Percentiles rank a stretch among this genome's conserved stretches.
These are phyloP conservation scores for Dendrobium chrysotoxum DNA, from an alignment of 106 monocot genomes.

Conservation along the genomic window DNA sequence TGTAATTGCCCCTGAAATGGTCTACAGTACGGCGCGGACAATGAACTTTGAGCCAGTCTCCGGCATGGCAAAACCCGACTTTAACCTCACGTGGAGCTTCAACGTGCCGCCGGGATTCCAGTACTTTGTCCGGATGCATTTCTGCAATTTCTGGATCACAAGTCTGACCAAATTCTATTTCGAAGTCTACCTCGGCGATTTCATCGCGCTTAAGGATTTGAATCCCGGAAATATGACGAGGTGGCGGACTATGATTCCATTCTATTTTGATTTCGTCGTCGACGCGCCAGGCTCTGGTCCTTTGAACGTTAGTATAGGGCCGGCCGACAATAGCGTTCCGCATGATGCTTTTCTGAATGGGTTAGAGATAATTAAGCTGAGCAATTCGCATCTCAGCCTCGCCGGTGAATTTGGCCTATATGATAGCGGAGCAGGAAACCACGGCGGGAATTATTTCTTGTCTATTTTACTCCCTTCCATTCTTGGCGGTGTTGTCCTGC, in stretches of 20 bases:
- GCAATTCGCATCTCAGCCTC: constrained; percentile 10
- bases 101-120: constrained; percentile 8
- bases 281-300: background rate
- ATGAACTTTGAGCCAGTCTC: background rate
- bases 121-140: constrained; percentile 52
- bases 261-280: constrained; percentile 28
- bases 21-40: constrained; percentile 45
- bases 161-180: constrained; percentile 11
- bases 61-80: constrained; percentile 2
- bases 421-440: too few species aligned
- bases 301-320: constrained; percentile 40
- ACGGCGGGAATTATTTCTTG: background rate
- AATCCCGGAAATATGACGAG: background rate
- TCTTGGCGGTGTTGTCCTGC: constrained; percentile 12
- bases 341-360: constrained; percentile 41
- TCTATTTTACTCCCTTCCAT: constrained; percentile 12
- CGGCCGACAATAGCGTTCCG: constrained; percentile 6
- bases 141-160: constrained; percentile 39
- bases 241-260: constrained; percentile 12
- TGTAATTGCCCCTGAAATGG: constrained; percentile 27
- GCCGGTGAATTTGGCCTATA: constrained; percentile 3
- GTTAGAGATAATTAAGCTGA: constrained; percentile 52
- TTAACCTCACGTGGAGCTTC: constrained; percentile 62
- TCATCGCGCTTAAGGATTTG: constrained; percentile 8
- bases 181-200: constrained; percentile 32